Conservation (phyloP, 352 stramenopile species). For the Blastocystis sp. region DNA sequence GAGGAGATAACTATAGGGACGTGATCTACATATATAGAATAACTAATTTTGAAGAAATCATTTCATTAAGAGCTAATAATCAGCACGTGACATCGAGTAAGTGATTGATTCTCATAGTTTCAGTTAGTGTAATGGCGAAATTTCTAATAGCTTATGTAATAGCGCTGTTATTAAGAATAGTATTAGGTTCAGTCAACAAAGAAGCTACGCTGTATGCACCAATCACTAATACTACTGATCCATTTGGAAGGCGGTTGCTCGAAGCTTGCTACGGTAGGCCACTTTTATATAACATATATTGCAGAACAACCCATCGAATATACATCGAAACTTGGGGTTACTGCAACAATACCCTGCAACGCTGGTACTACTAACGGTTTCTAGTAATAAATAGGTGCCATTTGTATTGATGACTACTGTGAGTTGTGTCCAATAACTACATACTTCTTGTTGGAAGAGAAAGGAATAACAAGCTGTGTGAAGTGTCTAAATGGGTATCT, state of each 20-base stretch:
- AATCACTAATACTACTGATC: background rate
- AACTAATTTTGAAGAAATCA: background rate
- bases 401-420: background rate
- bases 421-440: background rate
- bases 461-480: background rate
- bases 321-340: background rate
- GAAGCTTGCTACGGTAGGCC: too few relatives aligned
- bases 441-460: background rate
- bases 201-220: background rate
- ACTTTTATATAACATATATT: too few relatives aligned
- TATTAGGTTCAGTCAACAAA: background rate
- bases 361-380: background rate
- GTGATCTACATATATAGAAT: too few relatives aligned
- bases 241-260: background rate
- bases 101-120: background rate
- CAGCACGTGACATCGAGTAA: background rate
- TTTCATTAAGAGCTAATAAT: background rate
- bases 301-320: slow-evolving; percentile 6
- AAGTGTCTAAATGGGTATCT: slow-evolving; percentile 6
- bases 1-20: background rate
- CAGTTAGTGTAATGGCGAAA: background rate
- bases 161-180: background rate
- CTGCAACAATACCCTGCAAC: background rate
- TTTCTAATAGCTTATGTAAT: background rate
- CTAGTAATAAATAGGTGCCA: background rate